phyloP scores from a whole-genome alignment of 176 grass and related monocot genomes.

The Bolboschoenus planiculmis region DNA sequence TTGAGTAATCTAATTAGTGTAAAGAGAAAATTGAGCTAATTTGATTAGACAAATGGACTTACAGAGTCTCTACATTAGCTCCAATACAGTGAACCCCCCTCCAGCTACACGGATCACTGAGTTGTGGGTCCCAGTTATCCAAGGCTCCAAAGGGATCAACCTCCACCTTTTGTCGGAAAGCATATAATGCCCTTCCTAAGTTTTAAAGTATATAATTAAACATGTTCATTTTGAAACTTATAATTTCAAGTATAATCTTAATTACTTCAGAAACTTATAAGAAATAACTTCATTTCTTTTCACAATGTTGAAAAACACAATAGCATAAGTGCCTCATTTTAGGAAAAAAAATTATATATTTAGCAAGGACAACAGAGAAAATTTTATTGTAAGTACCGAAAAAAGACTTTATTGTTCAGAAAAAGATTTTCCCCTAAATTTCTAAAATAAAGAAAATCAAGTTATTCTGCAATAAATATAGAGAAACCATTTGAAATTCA shows the following conservation, averaged over 20 bases:
- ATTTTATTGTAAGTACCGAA: neutral
- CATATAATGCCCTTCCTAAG: conserved; percentile 67
- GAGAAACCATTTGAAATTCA: neutral
- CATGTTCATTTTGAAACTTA: neutral
- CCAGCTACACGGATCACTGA: conserved; percentile 53
- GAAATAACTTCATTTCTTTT: neutral
- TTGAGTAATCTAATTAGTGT: neutral
- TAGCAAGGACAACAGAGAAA: neutral
- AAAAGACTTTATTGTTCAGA: neutral
- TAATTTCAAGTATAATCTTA: neutral
- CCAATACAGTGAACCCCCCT: conserved; percentile 59
- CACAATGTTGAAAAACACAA: neutral
- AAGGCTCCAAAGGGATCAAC: conserved; percentile 63
- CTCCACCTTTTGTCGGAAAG: conserved; percentile 57
- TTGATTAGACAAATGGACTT: conserved; percentile 31
- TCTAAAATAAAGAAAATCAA: neutral
- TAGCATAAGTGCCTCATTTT: neutral
- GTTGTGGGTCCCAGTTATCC: conserved; percentile 58
- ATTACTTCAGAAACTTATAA: neutral
- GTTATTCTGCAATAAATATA: neutral
- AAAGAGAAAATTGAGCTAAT: neutral
- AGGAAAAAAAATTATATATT: neutral
- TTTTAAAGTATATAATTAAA: conserved; percentile 14
- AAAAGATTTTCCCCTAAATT: neutral
- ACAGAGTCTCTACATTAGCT: conserved; percentile 75